Percentiles rank a stretch among this genome's conserved stretches.
These are phyloP conservation scores for Suillus tomentosus DNA, from an alignment of 768 basidiomycete genomes.

Conservation along the genomic window DNA sequence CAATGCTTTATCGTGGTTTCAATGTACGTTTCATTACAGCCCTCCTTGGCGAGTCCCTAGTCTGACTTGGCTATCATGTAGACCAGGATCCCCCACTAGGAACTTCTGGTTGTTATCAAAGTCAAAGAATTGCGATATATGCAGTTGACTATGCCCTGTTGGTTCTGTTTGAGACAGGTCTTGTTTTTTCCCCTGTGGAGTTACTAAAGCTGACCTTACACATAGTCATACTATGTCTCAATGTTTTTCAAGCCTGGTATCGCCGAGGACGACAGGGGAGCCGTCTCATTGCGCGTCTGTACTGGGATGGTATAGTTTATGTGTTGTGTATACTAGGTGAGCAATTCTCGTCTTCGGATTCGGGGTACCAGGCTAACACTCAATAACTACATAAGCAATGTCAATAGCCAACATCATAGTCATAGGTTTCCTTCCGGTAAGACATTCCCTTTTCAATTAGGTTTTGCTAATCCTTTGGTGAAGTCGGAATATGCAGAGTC, in stretches of 20 bases:
- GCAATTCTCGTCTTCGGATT: background rate
- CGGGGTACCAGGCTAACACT: background rate
- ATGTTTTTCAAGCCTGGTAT: background rate
- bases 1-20: background rate
- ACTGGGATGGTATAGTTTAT: background rate
- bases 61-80: background rate
- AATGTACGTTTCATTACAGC: background rate
- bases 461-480: slow-evolving; percentile 2
- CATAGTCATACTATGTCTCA: slow-evolving; percentile 3
- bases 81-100: background rate
- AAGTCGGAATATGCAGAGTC: background rate
- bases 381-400: background rate
- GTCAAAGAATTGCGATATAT: background rate
- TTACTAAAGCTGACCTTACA: background rate
- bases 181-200: background rate
- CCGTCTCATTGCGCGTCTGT: background rate
- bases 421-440: background rate
- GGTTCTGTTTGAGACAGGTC: background rate
- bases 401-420: background rate
- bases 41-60: background rate
- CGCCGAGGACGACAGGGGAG: background rate
- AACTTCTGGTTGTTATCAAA: slow-evolving; percentile 1
- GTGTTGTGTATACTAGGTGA: background rate
- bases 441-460: background rate
- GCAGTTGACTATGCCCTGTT: background rate